phyloP scores from a whole-genome alignment of 169 alveolate species.

The Eimeria falciformis region DNA sequence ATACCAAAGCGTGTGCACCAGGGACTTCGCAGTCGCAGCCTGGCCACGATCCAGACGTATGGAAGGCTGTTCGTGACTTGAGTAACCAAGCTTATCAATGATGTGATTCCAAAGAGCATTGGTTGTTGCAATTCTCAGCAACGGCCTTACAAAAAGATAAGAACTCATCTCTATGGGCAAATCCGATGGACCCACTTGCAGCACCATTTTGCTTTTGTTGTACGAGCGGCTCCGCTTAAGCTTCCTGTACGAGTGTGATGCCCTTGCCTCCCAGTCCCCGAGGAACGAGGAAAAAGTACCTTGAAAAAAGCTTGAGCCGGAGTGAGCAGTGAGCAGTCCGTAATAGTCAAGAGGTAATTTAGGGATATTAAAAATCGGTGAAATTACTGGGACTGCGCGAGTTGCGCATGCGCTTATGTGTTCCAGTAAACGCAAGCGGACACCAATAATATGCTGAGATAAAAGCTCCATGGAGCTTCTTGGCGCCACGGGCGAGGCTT shows the following conservation, averaged over 20 bases:
- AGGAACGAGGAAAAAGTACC: constrained; percentile 10
- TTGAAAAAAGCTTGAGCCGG: constrained; percentile 48
- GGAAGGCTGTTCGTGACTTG: constrained; percentile 79
- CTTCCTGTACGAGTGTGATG: too few species aligned
- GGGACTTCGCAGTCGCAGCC: constrained; percentile 86
- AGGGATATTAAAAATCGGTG: constrained; percentile 82
- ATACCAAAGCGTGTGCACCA: constrained; percentile 83
- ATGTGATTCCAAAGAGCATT: constrained; percentile 80
- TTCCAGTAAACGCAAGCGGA: constrained; percentile 71
- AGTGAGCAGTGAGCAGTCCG: constrained; percentile 79
- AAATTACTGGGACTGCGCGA: constrained; percentile 80
- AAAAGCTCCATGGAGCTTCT: not conserved
- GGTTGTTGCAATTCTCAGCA: constrained; percentile 76
- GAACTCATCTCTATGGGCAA: constrained; percentile 81
- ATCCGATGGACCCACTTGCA: constrained; percentile 84
- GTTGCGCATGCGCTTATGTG: constrained; percentile 76
- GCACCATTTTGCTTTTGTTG: constrained; percentile 78
- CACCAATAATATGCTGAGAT: constrained; percentile 42
- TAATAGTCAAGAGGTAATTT: constrained; percentile 77
- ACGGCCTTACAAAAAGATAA: constrained; percentile 79
- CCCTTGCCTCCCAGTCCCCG: not conserved
- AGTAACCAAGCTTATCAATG: constrained; percentile 78
- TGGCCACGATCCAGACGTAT: constrained; percentile 84
- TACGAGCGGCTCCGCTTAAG: not conserved
- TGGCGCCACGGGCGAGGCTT: not conserved